Base-by-base conservation (phyloP, 2,329 filamentous ascomycete genomes). In the Cryphonectria naterciae region DNA sequence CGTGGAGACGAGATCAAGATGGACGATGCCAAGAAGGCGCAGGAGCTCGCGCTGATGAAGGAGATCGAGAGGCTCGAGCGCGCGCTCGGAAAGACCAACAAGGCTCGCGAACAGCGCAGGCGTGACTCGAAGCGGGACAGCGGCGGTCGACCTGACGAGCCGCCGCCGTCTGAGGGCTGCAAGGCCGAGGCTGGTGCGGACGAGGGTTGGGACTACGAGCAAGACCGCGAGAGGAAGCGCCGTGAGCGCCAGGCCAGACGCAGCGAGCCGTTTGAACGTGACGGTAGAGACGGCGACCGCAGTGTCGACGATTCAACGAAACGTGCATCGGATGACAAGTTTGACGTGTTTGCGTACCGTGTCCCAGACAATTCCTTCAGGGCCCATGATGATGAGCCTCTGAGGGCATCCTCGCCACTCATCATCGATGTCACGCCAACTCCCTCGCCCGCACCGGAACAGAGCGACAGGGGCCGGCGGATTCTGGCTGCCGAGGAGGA, bases 331-430 rank as follows among this genome's bases (percentile, higher is more conserved):
- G 75, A 75, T 71, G 75, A 77, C n/a, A 75, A 78, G 65, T 77
- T 87, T 76, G 85, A 91, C 78, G 87, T 88, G 25, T 90, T 90
- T 77, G 83, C 88, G 77, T 90, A 83, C 76, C 87, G 87, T 77
- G 85, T 89, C 72, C 74, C 82, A 58, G 82, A 86, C 72, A 83
- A 86, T 75, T 83, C 84, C n/a, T 87, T 87, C 71, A 79, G 80
- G 65, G 85, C 84, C 13, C 43, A 63, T 32, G 58, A 62, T 43
- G 64, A 68, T 10, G 65, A 64, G 52, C 58, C 71, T 35, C 22
- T 64, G 11, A 69, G 63, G 64, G 46, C 63, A 19, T 46, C 71
- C n/a, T 73, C 69, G 4, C 71, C 71, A 19, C 13, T 69, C 15
- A 73, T 73, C 25, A 73, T 73, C 60, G 69, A 73, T 41, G 71